A percentile compares a stretch with the other conserved stretches of the same genome.
These are phyloP conservation scores for Fomitopsis serialis DNA, from an alignment of 768 basidiomycete genomes.

Conservation along the genomic window DNA sequence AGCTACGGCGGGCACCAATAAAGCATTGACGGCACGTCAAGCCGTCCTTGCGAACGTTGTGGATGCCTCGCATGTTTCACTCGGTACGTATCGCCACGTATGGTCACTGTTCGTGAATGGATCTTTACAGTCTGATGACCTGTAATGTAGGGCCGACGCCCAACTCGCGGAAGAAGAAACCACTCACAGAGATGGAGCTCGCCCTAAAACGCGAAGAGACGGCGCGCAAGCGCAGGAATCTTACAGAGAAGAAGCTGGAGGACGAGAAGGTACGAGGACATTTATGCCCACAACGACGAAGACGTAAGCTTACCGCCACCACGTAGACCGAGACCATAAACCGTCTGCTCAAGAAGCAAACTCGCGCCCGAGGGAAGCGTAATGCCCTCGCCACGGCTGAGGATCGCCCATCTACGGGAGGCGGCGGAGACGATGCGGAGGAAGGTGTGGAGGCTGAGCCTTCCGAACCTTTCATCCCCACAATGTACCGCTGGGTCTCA, in stretches of 20 bases:
- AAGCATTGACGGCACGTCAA: slow-evolving; percentile 44
- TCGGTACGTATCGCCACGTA: slow-evolving; percentile 36
- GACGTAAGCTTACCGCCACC: neutral
- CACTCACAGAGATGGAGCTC: slow-evolving; percentile 66
- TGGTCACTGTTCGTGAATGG: too few species aligned
- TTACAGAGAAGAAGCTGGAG: slow-evolving; percentile 79
- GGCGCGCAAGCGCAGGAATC: slow-evolving; percentile 72
- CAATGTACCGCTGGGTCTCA: slow-evolving; percentile 72
- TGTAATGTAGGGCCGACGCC: slow-evolving; percentile 22
- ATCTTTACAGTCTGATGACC: neutral
- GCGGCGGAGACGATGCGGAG: slow-evolving; percentile 37
- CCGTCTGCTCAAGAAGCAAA: slow-evolving; percentile 81
- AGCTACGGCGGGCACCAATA: slow-evolving; percentile 19
- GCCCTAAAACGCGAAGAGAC: slow-evolving; percentile 76
- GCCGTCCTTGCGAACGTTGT: slow-evolving; percentile 69
- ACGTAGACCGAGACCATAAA: slow-evolving; percentile 81
- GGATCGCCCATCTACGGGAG: slow-evolving; percentile 30
- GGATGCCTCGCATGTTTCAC: slow-evolving; percentile 62
- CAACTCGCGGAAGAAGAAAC: slow-evolving; percentile 51
- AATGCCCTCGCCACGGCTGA: slow-evolving; percentile 44
- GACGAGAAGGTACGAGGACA: slow-evolving; percentile 63
- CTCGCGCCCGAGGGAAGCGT: slow-evolving; percentile 58
- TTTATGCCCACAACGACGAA: slow-evolving; percentile 3
- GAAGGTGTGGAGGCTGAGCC: slow-evolving; percentile 33
- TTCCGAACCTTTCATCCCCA: slow-evolving; percentile 30